Percentiles rank a stretch among this genome's conserved stretches.
phyloP scores from a whole-genome alignment of 495 filamentous ascomycete species.

The Neurospora sp. region DNA sequence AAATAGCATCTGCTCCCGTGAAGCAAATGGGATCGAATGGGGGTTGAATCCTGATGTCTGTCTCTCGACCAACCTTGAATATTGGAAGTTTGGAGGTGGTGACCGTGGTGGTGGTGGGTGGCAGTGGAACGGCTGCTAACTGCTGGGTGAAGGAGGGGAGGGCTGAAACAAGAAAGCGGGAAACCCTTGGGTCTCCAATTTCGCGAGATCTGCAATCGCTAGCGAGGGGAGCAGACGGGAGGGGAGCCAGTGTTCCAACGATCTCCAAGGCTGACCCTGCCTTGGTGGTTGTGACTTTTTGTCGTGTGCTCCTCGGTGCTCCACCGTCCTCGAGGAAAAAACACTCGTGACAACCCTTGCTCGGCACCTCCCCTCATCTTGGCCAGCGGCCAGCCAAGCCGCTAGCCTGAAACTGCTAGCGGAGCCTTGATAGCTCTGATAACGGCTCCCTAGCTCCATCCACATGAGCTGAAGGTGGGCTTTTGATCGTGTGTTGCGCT shows the following conservation, averaged over 20 bases:
- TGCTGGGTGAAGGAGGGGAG: neutral
- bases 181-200: neutral
- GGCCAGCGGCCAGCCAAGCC: neutral
- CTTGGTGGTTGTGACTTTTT: neutral
- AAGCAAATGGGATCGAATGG: neutral
- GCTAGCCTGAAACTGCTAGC: neutral
- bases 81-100: neutral
- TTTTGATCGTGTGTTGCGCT: neutral
- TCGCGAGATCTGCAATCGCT: neutral
- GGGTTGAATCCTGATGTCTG: neutral
- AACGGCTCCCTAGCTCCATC: neutral
- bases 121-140: neutral
- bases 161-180: neutral
- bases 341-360: neutral
- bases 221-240: neutral
- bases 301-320: neutral
- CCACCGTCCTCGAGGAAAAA: neutral
- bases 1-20: neutral
- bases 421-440: neutral
- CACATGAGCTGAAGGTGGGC: neutral
- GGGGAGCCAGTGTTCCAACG: neutral
- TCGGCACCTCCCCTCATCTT: neutral
- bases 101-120: neutral
- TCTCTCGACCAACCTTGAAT: neutral
- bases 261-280: neutral